phyloP scores from a whole-genome alignment of 106 monocot species.

The Dendrobium nobile region DNA sequence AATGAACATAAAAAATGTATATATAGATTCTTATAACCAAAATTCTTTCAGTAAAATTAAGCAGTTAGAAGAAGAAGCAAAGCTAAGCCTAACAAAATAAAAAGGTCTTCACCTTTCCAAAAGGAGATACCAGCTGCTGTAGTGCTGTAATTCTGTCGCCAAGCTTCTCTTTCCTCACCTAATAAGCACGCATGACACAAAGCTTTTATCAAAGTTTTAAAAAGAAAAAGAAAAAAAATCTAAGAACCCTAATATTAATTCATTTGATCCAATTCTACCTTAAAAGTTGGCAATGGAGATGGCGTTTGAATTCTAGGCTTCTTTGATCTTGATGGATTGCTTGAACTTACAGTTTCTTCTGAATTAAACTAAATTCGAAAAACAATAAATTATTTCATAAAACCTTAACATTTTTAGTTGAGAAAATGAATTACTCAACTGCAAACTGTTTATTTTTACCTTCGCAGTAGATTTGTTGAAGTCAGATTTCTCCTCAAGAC shows the following conservation, averaged over 20 bases:
- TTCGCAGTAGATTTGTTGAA: neutral
- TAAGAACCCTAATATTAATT: neutral
- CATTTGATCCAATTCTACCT: conserved; percentile 7
- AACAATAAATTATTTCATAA: neutral
- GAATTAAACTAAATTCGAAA: neutral
- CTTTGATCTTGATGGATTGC: conserved; percentile 47
- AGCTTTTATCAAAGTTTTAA: neutral
- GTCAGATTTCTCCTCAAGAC: neutral
- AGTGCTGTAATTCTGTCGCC: conserved; percentile 32
- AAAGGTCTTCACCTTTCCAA: conserved; percentile 16
- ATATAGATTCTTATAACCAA: too few relatives aligned
- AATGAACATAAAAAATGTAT: too few relatives aligned
- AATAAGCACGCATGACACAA: neutral
- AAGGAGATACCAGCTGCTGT: conserved; percentile 32
- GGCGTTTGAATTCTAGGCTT: conserved; percentile 20
- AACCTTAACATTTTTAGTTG: neutral
- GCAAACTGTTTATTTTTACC: neutral
- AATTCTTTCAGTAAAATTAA: too few relatives aligned
- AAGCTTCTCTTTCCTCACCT: conserved; percentile 27
- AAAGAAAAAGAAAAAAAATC: neutral
- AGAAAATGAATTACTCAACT: neutral
- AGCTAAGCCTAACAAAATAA: too few relatives aligned
- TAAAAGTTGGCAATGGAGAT: conserved; percentile 23
- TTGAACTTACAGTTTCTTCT: neutral
- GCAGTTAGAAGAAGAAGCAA: too few relatives aligned